These are phyloP conservation scores for Cyclocybe aegerita DNA, from an alignment of 768 basidiomycete species.

Conservation along the genomic window DNA sequence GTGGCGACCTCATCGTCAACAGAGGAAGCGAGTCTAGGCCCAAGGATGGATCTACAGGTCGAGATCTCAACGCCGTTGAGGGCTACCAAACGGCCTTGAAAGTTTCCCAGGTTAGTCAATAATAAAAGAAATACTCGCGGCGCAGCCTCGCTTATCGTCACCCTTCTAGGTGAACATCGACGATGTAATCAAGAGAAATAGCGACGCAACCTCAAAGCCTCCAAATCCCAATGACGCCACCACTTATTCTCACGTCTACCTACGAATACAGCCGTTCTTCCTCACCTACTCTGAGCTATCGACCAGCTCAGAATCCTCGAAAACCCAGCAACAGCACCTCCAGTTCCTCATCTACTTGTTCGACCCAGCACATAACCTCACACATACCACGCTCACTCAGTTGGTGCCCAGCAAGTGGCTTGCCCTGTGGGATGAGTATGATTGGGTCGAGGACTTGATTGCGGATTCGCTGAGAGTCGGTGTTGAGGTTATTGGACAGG, in stretches of 20 bases:
- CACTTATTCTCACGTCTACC: slow-evolving; percentile 87
- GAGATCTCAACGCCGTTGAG: slow-evolving; percentile 83
- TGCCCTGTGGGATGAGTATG: slow-evolving; percentile 85
- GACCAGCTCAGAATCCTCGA: slow-evolving; percentile 30
- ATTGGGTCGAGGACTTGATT: slow-evolving; percentile 95
- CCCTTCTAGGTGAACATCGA: slow-evolving; percentile 68
- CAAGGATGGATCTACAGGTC: slow-evolving; percentile 49
- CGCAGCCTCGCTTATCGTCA: not conserved
- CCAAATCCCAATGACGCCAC: slow-evolving; percentile 46
- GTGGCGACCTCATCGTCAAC: slow-evolving; percentile 89
- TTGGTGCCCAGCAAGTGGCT: slow-evolving; percentile 85
- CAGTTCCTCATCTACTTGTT: slow-evolving; percentile 70
- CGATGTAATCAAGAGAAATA: slow-evolving; percentile 68
- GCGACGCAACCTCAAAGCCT: slow-evolving; percentile 28
- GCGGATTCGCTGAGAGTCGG: slow-evolving; percentile 84
- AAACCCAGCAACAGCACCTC: slow-evolving; percentile 44
- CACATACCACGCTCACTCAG: slow-evolving; percentile 80
- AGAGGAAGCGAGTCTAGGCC: slow-evolving; percentile 75
- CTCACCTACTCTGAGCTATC: slow-evolving; percentile 49
- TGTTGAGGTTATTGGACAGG: slow-evolving; percentile 90
- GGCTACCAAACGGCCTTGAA: slow-evolving; percentile 83
- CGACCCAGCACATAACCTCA: slow-evolving; percentile 80
- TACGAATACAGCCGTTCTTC: slow-evolving; percentile 89
- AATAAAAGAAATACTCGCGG: slow-evolving; percentile 6
- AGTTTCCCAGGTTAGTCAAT: slow-evolving; percentile 65